Base-by-base conservation (phyloP, 108 stramenopile genomes). In the Asterionellopsis glacialis region DNA sequence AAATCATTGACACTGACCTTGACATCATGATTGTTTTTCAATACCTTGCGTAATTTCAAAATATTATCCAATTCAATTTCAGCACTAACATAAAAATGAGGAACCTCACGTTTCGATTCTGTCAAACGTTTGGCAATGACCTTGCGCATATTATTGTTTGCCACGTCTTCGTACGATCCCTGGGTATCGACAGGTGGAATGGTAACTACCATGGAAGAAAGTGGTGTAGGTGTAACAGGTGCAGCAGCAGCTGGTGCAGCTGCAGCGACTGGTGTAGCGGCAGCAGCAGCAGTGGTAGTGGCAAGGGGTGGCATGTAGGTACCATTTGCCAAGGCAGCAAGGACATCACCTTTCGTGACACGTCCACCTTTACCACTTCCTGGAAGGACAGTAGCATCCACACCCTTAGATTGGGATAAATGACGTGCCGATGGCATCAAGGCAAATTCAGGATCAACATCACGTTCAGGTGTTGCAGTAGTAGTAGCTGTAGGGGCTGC, bases 1-100 rank as follows among this genome's bases (percentile, higher is more conserved):
- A 98, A 66, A 64, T 99, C 99, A 69, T 99, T 98, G 23, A 98
- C 97, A 38, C 83, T 90, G 39, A 80, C 75, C 39, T 91, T 93
- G 47, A 79, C 73, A 11, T 88, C 81, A 24, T 50, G 60, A 33
- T 69, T 49, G 16, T 69, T 42, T 14, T 25, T 61, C 12, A 99
- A 74, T 42, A 66, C 56, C 64, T 90, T 87, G 57, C 99, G 91
- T 56, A 98, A 59, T 18, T 66, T 69, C 25, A 98, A 71, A 9
- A 97, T 64, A 11, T 69, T 72, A 67, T 99, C 99, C 63, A 97
- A 75, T 40, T 84, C 68, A 50, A 97, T 82, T 65, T 94, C 95
- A 16, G 90, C 85, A 22, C 94, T 80, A 49, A 88, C 76, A 70
- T 98, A 99, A 73, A 91, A 94, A 75, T 99, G 99, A 18, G 99